Evolutionary conservation across 2,329 filamentous ascomycete genomes (phyloP).

Genomic region (Saccharata proteae): DNA sequence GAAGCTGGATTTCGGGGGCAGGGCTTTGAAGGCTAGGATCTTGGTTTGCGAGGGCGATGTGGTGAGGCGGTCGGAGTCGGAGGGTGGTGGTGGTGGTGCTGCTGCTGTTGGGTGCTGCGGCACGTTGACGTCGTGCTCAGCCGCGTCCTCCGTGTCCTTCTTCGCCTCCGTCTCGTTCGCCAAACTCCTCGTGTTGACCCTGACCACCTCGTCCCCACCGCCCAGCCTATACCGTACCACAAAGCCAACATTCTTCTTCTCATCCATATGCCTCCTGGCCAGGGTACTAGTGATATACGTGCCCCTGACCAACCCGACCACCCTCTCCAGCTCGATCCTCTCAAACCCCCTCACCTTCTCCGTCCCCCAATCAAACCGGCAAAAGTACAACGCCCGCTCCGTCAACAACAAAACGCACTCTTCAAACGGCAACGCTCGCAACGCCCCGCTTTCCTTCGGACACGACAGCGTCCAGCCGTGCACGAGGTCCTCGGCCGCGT

Average conservation of each 20-base stretch:
- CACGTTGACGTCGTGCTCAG: conserved; percentile 6
- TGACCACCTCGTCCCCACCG: conserved; percentile 55
- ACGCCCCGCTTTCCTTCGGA: conserved; percentile 57
- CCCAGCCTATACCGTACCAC: conserved; percentile 65
- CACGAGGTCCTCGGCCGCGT: conserved; percentile 72
- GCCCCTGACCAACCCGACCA: conserved; percentile 63
- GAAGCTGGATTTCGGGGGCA: conserved; percentile 36
- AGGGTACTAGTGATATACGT: conserved; percentile 86
- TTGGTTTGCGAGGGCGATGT: conserved; percentile 8
- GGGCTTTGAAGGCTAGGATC: conserved; percentile 43
- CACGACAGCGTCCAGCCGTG: conserved; percentile 82
- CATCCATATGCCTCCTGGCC: conserved; percentile 63
- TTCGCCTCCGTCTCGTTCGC: conserved; percentile 21
- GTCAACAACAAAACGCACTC: conserved; percentile 83
- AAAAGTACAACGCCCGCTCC: conserved; percentile 73
- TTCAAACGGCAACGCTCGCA: conserved; percentile 61
- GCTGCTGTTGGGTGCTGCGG: conserved; percentile 8
- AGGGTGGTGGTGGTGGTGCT: conserved; percentile 12
- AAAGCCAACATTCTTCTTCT: conserved; percentile 70
- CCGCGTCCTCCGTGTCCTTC: conserved; percentile 8
- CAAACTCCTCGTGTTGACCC: conserved; percentile 78
- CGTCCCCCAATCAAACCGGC: conserved; percentile 85
- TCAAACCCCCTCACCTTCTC: conserved; percentile 94
- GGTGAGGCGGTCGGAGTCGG: conserved; percentile 9
- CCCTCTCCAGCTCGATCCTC: conserved; percentile 62